phyloP scores from a whole-genome alignment of 192 early-diverging fungal species.

The Chytriomyces sp. region DNA sequence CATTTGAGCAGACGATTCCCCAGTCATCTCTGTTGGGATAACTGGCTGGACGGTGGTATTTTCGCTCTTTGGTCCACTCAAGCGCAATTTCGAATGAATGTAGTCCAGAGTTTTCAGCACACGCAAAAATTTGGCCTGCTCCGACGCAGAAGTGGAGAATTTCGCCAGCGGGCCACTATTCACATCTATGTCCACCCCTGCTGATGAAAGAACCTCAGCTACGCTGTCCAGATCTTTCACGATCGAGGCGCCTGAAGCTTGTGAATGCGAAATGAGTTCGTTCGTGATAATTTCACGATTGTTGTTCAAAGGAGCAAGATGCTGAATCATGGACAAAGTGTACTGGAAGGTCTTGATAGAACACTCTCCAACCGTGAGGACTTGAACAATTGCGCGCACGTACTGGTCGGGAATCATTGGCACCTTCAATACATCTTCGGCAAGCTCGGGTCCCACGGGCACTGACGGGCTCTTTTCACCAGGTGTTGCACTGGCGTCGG shows the following conservation, averaged over 20 bases:
- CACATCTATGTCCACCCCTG: constrained; percentile 64
- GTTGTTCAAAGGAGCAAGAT: constrained; percentile 69
- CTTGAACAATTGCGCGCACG: constrained; percentile 85
- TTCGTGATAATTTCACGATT: constrained; percentile 72
- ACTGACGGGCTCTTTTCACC: constrained; percentile 6
- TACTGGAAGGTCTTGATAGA: constrained; percentile 94
- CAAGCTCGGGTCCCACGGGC: constrained; percentile 10
- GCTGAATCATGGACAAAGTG: constrained; percentile 87
- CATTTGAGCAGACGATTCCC: not conserved
- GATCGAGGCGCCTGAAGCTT: constrained; percentile 71
- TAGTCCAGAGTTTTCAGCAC: constrained; percentile 96
- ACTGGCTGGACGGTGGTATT: not conserved
- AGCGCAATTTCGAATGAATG: constrained; percentile 61
- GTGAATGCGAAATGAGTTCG: constrained; percentile 77
- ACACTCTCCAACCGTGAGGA: constrained; percentile 87
- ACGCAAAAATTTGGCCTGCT: constrained; percentile 90
- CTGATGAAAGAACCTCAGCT: constrained; percentile 55
- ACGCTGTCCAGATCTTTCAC: constrained; percentile 73
- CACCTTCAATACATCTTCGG: constrained; percentile 60
- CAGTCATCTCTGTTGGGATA: not conserved
- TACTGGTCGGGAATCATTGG: constrained; percentile 83
- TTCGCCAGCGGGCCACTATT: constrained; percentile 74
- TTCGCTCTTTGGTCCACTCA: constrained; percentile 12
- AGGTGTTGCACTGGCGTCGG: not conserved
- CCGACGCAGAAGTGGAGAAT: constrained; percentile 83